Conservation (phyloP, 208 protist genomes). For the Acanthamoeba lenticulata region DNA sequence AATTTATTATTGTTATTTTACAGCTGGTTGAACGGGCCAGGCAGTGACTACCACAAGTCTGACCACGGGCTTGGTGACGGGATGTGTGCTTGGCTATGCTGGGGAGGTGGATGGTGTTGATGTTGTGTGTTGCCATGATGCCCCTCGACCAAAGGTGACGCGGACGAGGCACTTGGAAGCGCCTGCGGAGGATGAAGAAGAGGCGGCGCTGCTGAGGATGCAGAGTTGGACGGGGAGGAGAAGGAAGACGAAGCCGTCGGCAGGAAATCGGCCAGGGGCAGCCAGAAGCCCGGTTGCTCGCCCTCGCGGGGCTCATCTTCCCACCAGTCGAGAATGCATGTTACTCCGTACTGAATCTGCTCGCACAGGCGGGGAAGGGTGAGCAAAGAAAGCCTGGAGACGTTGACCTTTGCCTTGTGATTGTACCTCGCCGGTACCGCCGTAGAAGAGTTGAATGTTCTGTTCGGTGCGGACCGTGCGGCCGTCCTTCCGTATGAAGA, state of each 20-base stretch:
- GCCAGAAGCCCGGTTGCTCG: not conserved
- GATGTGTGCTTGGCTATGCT: no score
- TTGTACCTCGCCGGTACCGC: not conserved
- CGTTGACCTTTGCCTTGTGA: no score
- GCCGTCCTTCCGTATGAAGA: not conserved
- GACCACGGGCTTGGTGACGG: no score
- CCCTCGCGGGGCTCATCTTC: not conserved
- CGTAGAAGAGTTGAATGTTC: not conserved
- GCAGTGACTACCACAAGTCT: no score
- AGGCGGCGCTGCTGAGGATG: no score
- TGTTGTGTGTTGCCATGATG: no score
- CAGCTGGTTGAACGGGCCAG: no score
- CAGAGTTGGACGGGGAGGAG: not conserved
- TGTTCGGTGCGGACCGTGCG: not conserved
- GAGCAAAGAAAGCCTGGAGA: no score
- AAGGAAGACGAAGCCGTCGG: not conserved
- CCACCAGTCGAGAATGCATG: not conserved
- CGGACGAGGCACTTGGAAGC: no score
- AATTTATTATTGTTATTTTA: no score
- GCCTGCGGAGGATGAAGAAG: not conserved
- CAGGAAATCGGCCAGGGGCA: not conserved
- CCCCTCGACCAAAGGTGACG: no score
- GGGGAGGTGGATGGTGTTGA: no score
- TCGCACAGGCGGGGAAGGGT: not conserved
- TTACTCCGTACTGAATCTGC: not conserved